Evolutionary conservation across 1,139 yeast genomes (phyloP), one percentile per base, ranked within the genome.

Genomic region (Suhomyces wounanorum): DNA sequence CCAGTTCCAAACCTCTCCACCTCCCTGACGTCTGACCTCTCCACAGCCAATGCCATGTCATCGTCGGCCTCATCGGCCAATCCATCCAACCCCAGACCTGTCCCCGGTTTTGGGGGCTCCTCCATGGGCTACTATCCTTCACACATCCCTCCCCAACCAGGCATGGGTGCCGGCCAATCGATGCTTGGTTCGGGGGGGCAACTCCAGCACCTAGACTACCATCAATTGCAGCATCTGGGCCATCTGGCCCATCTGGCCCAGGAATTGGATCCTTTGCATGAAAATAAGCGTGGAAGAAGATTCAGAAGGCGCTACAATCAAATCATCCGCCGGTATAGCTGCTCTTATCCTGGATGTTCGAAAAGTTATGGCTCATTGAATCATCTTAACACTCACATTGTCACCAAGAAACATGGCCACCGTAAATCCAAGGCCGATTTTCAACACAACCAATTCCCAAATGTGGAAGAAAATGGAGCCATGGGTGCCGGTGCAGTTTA

Each of bases 291-390:
- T 10, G 61, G 61, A 10, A 43, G 79, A 51, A 70, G 92, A 40
- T 85, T 85, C 49, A 75, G 95, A 57, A 75, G 92, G 53, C 74
- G 85, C 43, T 85, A 84, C 59, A 83, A 84, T 59, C 92, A 87
- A 63, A 85, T 87, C 60, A 83, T 83, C 49, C 74, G 95, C 43
- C 70, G 84, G 41, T 87, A 85, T 67, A 73, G 70, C 44, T 87
- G 95, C 64, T 78, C 79, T 45, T 83, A 61, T 59, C 77, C 79
- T 10, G 82, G 80, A 1, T 87, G 95, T 61, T 70, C 78, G 40
- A 87, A 87, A 67, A 83, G 87, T 46, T 87, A 87, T 63, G 95
- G 95, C 1, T 84, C 90, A 21, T 70, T 87, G 46, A 87, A 87
- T 65, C 95, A 87, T 65, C 70, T 87, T 46, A 87, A 87, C 64